phyloP scores from a whole-genome alignment of 805 yeast species.

The Ogataea methanolica region DNA sequence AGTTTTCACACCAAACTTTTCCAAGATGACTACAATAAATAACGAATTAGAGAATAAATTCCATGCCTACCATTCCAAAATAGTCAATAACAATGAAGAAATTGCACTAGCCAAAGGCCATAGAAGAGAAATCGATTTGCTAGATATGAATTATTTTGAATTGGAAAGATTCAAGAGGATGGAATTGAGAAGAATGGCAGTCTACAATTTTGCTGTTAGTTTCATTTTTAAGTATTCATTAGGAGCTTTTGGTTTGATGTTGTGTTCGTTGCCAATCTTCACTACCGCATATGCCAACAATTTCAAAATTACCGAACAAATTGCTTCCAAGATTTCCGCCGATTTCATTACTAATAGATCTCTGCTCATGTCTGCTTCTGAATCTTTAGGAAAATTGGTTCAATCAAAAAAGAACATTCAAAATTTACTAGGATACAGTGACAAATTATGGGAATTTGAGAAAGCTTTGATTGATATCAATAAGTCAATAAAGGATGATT shows the following conservation, averaged over 20 bases:
- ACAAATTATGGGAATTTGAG: slow-evolving; percentile 68
- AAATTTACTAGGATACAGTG: slow-evolving; percentile 77
- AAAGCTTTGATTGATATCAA: slow-evolving; percentile 52
- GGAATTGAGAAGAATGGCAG: slow-evolving; percentile 65
- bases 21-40: slow-evolving; percentile 68
- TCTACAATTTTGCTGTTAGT: slow-evolving; percentile 81
- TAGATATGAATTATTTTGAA: slow-evolving; percentile 79
- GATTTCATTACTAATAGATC: slow-evolving; percentile 87
- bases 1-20: slow-evolving; percentile 85
- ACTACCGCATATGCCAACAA: slow-evolving; percentile 25
- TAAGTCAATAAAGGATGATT: slow-evolving; percentile 20
- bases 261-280: slow-evolving; percentile 88
- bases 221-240: slow-evolving; percentile 88
- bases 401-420: slow-evolving; percentile 80
- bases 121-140: slow-evolving; percentile 64
- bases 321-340: slow-evolving; percentile 48
- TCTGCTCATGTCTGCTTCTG: slow-evolving; percentile 75
- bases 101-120: slow-evolving; percentile 84
- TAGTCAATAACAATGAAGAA: slow-evolving; percentile 78
- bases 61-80: slow-evolving; percentile 75
- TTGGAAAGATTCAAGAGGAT: slow-evolving; percentile 71
- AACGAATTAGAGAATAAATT: slow-evolving; percentile 83
- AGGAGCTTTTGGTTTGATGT: slow-evolving; percentile 90
- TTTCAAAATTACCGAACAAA: slow-evolving; percentile 42
- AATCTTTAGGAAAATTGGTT: slow-evolving; percentile 81